Conservation (phyloP, 129 eudicot species). For the Flaveria brownii region DNA sequence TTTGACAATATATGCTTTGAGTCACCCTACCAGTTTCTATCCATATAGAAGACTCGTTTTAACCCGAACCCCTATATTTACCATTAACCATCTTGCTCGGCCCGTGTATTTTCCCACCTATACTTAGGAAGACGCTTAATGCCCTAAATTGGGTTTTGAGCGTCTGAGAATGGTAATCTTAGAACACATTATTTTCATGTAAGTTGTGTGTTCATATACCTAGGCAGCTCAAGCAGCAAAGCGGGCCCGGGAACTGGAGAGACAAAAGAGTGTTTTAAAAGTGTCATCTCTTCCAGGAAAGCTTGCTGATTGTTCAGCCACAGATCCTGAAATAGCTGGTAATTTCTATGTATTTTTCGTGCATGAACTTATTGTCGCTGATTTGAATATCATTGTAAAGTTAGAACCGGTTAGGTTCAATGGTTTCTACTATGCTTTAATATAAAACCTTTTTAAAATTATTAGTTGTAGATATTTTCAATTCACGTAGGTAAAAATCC, state of each 20-base stretch:
- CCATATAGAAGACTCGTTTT: not conserved
- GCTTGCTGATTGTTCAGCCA: conserved; percentile 98
- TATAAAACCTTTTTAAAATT: not conserved
- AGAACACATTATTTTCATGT: not conserved
- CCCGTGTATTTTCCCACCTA: not conserved
- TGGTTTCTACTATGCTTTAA: not conserved
- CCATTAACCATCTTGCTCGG: not conserved
- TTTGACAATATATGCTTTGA: not conserved
- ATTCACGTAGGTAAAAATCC: not conserved
- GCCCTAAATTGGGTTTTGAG: not conserved
- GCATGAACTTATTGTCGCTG: not conserved
- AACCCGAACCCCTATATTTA: not conserved
- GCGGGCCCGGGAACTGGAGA: conserved; percentile 89
- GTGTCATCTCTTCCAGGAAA: conserved; percentile 97
- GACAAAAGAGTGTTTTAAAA: conserved; percentile 81
- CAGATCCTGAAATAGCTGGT: conserved; percentile 93
- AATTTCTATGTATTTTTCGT: conserved; percentile 11
- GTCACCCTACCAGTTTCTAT: not conserved
- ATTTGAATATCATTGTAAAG: not conserved
- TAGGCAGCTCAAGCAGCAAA: conserved; percentile 98
- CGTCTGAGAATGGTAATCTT: not conserved
- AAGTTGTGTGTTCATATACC: conserved; percentile 3
- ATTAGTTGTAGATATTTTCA: not conserved
- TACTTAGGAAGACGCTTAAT: not conserved
- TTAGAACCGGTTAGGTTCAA: not conserved